Conservation (phyloP, 2,329 filamentous ascomycete genomes). For the Xylaria multiplex region DNA sequence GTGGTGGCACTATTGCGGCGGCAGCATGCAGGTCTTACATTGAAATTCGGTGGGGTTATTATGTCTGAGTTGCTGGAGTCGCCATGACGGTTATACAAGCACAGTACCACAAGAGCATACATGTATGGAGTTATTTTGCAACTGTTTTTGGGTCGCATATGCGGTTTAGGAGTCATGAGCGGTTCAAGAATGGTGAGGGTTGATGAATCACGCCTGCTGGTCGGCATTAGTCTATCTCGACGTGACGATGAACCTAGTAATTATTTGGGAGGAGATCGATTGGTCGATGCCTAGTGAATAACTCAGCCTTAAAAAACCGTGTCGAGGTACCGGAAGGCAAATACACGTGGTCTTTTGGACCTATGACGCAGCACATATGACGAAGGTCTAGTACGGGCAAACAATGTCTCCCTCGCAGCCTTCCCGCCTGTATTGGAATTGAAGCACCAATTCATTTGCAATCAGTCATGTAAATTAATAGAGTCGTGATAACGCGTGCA, state of each 20-base stretch:
- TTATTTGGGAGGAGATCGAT: constrained; percentile 14
- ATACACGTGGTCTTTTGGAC: constrained; percentile 22
- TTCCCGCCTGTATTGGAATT: constrained; percentile 2
- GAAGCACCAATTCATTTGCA: constrained; percentile 9
- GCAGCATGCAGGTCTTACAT: constrained; percentile 9
- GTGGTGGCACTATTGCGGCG: constrained; percentile 7
- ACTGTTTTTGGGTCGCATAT: constrained; percentile 16
- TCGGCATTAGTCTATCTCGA: constrained; percentile 13
- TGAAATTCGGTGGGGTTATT: constrained; percentile 12
- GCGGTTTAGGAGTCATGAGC: constrained; percentile 2
- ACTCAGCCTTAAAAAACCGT: constrained; percentile 2
- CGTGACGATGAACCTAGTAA: constrained; percentile 18
- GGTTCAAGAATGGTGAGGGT: constrained; percentile 25
- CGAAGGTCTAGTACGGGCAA: constrained; percentile 18
- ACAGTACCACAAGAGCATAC: constrained; percentile 25
- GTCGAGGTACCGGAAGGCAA: constrained; percentile 3
- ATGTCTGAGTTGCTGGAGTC: constrained; percentile 13
- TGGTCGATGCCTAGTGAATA: constrained; percentile 8
- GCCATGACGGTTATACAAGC: constrained; percentile 14
- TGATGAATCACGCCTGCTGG: constrained; percentile 13
- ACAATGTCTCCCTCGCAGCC: background rate
- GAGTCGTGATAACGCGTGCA: constrained; percentile 1
- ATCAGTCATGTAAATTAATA: background rate
- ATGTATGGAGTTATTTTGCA: constrained; percentile 32
- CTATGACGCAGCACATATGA: background rate